Conservation (phyloP, 2,329 filamentous ascomycete species). For the Alternaria angustiovoidea region DNA sequence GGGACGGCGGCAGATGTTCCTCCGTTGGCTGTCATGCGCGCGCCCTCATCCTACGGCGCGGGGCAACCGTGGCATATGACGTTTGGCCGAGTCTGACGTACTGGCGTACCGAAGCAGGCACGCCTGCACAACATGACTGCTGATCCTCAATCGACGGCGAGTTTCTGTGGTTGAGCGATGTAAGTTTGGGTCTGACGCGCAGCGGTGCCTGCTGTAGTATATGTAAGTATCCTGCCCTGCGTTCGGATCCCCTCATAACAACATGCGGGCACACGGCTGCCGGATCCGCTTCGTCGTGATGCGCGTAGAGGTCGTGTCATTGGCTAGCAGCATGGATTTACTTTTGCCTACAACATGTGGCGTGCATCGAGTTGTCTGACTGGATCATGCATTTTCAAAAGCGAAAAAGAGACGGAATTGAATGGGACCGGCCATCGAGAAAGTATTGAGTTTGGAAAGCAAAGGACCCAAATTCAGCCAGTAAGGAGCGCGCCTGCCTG, state of each 20-base stretch:
- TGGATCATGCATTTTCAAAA: not conserved
- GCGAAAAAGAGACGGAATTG: not conserved
- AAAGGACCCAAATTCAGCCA: not conserved
- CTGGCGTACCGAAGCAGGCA: not conserved
- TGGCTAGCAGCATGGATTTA: not conserved
- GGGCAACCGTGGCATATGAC: slow-evolving; percentile 22
- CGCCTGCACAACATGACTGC: not conserved
- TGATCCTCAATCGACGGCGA: not conserved
- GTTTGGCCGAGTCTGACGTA: slow-evolving; percentile 6
- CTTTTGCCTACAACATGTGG: not conserved
- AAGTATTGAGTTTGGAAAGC: not conserved
- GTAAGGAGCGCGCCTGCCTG: not conserved
- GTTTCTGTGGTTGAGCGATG: not conserved
- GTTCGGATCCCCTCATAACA: slow-evolving; percentile 11
- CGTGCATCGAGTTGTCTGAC: not conserved
- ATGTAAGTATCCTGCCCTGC: slow-evolving; percentile 7
- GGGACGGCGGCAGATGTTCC: slow-evolving; percentile 17
- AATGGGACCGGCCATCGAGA: not conserved
- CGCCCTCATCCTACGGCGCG: slow-evolving; percentile 16
- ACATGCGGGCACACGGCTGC: not conserved
- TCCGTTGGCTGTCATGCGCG: slow-evolving; percentile 17
- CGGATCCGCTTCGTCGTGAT: slow-evolving; percentile 11
- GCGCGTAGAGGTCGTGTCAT: not conserved
- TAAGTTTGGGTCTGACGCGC: not conserved
- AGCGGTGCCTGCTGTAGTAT: not conserved